Evolutionary conservation across 2,329 filamentous ascomycete genomes (phyloP), one percentile per base, ranked within the genome.

Genomic region (Kalaharituber pfeilii): DNA sequence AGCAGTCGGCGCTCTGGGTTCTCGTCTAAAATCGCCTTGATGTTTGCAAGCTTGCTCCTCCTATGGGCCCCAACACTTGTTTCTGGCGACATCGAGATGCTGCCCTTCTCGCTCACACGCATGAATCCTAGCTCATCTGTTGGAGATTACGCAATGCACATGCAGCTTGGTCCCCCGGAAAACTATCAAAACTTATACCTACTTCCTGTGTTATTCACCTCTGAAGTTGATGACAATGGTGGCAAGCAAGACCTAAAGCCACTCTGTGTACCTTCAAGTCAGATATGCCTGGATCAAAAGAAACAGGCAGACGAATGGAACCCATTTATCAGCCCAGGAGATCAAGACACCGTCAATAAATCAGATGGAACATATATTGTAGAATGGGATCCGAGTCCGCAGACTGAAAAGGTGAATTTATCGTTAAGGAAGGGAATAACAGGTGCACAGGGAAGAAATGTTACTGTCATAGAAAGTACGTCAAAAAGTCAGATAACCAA

Each of bases 331-430:
- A 47, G 18, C 3, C 42, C 42, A 22, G 2, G 13, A 13, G 11
- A 20, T 18, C n/a, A 22, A 22, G 18, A 47, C 13, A 5, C 22
- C 13, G 24, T 47, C 42, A 47, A 47, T 22, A 36, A 9, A 36
- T 13, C n/a, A 47, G 22, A 3, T 47, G 70, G 71, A 25, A 26
- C 56, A 24, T 45, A 57, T 50, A 7, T 54, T 22, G 54, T 60
- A 25, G 53, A 53, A 22, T 57, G 55, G 52, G 51, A 20, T 5
- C 36, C 54, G 52, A 60, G 53, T 44, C 18, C 53, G 20, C 51
- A 57, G 27, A 18, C 50, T 45, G 55, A 56, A 44, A 53, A 47
- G 30, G 22, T 61, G 18, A 56, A 57, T 55, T 45, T 59, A 20
- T 58, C 52, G 24, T 49, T 59, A 33, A 50, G 56, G 33, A 56